Evolutionary conservation across 805 yeast genomes (phyloP), one percentile per base, ranked within the genome.

Genomic region (Myxozyma neotropica): DNA sequence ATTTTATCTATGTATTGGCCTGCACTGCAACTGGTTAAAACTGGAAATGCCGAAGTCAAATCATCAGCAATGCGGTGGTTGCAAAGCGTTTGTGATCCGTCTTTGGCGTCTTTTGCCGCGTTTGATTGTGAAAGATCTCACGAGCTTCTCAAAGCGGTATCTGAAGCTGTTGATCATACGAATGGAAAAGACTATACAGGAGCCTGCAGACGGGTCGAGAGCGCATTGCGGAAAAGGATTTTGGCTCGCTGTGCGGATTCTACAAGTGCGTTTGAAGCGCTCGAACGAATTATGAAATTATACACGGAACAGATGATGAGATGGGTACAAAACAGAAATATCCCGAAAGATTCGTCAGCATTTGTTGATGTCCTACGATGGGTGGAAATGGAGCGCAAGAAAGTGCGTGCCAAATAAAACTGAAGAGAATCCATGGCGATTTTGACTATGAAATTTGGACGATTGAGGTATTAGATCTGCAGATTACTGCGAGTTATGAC

Each of bases 351-450:
- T 3, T 40, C 36, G 4, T 24, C 39, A n/a, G 38, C 31, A 3
- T 59, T 59, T 27, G 12, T n/a, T 7, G 59, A 46, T 10, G 57
- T 48, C 7, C n/a, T 59, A 8, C 29, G 51, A 21, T 59, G 63
- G 63, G 39, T 55, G 5, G 58, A 38, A 23, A 33, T 27, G n/a
- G 62, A 58, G 42, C 27, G 62, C 31, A 44, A 29, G 35, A 27
- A 6, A 36, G 44, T 15, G 24, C 53, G 53, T 7, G 26, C 43
- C 8, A 24, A 15, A n/a, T 12, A 36, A 21, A 48, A 6, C n/a
- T 48, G 26, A 3, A 7, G 7, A 23, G n/a, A n/a, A n/a, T n/a
- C n/a, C n/a, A n/a, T n/a, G n/a, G n/a, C n/a, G n/a, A n/a, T n/a
- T n/a, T n/a, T n/a, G n/a, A n/a, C n/a, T 38, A 4, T 15, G n/a